Evolutionary conservation across 1,284 basidiomycete genomes (phyloP), one percentile per base, ranked within the genome.

Genomic region (Malassezia psittaci): DNA sequence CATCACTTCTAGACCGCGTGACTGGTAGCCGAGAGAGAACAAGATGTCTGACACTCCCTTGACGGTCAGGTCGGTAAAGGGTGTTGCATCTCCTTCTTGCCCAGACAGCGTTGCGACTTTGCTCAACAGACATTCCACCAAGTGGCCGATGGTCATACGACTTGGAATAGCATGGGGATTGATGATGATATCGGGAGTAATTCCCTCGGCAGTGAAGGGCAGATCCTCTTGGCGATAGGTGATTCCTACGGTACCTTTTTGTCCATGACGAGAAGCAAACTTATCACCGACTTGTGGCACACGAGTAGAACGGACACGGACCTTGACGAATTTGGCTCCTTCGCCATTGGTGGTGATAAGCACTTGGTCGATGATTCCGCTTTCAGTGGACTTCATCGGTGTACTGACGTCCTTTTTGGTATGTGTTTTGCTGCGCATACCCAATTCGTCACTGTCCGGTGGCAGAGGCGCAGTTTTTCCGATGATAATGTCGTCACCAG

Each of bases 81-180:
- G 93, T 37, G 94, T 99, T 12, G 93, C 93, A 72, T 99, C 93
- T 64, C 93, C 93, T 76, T 96, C 93, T 61, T 90, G 87, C 40
- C 94, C 93, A 50, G 90, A 87, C 58, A 98, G 82, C 1, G 94
- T 96, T 1, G 93, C 90, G 1, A 99, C 86, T 76, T 99, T 99
- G 34, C 88, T 90, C 44, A 98, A 79, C 46, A 98, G 79, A 83
- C 91, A 96, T 77, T 99, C 93, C 74, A 99, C 91, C 81, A 99
- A 84, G 78, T 99, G 94, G 13, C 93, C 93, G 72, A 99, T 98
- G 13, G 93, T 99, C 93, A 98, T 99, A 79, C 94, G 93, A 59
- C 93, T 96, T 5, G 93, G 93, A 78, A 99, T 96, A 70, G 93
- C 94, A 77, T 99, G 93, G 34, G 93, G 93, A 73, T 99, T 99